phyloP scores from a whole-genome alignment of 2,329 filamentous ascomycete genomes.

The Epicoccum nigrum region DNA sequence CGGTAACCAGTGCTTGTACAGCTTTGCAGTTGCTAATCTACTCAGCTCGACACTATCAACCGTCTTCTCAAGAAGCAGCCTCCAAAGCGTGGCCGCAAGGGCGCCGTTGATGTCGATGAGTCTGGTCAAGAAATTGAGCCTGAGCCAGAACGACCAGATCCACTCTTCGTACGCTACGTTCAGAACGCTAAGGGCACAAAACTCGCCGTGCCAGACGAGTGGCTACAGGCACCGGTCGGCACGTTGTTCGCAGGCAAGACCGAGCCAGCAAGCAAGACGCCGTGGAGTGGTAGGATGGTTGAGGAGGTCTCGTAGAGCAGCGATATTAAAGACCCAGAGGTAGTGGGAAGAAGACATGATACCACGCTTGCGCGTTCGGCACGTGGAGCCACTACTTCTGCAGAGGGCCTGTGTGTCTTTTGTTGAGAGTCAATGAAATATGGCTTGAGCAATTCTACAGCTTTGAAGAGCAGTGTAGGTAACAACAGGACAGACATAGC shows the following conservation, averaged over 20 bases:
- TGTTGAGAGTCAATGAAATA: too few relatives aligned
- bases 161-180: slow-evolving; percentile 72
- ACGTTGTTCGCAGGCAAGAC: slow-evolving; percentile 57
- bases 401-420: too few relatives aligned
- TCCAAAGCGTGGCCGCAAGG: slow-evolving; percentile 63
- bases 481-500: too few relatives aligned
- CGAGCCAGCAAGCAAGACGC: slow-evolving; percentile 30
- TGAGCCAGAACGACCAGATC: slow-evolving; percentile 58
- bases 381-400: too few relatives aligned
- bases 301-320: slow-evolving; percentile 45
- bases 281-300: slow-evolving; percentile 45
- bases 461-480: too few relatives aligned
- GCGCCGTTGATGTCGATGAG: slow-evolving; percentile 56
- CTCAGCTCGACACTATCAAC: slow-evolving; percentile 87
- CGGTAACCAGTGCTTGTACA: background rate
- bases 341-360: too few relatives aligned
- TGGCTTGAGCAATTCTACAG: too few relatives aligned
- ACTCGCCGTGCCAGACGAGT: slow-evolving; percentile 71
- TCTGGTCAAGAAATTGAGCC: slow-evolving; percentile 57
- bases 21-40: too few relatives aligned
- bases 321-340: too few relatives aligned
- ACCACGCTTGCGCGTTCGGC: too few relatives aligned
- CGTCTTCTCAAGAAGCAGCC: slow-evolving; percentile 86
- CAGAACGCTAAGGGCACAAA: slow-evolving; percentile 66
- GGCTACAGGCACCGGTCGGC: slow-evolving; percentile 68